These are phyloP conservation scores for Colletotrichum costaricense DNA, from an alignment of 2,329 filamentous ascomycete species.

Conservation along the genomic window DNA sequence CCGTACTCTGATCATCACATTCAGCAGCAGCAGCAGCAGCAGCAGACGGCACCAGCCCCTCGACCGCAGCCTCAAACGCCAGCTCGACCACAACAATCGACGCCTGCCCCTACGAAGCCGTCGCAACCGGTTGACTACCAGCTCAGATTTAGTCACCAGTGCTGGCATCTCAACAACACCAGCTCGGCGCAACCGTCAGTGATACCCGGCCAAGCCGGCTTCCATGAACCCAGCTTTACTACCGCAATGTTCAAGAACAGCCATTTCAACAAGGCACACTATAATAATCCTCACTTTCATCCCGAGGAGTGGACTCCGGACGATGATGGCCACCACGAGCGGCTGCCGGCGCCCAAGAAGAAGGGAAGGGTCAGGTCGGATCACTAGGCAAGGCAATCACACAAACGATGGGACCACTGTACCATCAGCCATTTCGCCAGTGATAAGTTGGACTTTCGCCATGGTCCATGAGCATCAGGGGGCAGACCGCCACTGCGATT, in stretches of 20 bases:
- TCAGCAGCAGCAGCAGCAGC: constrained; percentile 15
- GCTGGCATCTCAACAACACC: constrained; percentile 59
- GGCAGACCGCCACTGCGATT: neutral
- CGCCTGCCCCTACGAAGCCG: constrained; percentile 20
- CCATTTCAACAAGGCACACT: constrained; percentile 75
- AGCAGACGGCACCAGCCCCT: constrained; percentile 43
- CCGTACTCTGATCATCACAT: constrained; percentile 46
- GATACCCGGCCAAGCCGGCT: constrained; percentile 40
- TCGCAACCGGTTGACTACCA: constrained; percentile 43
- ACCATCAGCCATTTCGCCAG: constrained; percentile 3
- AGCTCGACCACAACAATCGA: constrained; percentile 19
- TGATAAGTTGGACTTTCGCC: neutral
- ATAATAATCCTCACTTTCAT: constrained; percentile 69
- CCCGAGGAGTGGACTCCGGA: constrained; percentile 57
- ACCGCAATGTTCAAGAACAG: constrained; percentile 74
- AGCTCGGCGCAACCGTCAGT: constrained; percentile 35
- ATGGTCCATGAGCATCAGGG: neutral
- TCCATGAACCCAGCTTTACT: constrained; percentile 60
- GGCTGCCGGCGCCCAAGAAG: constrained; percentile 21
- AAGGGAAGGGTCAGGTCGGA: constrained; percentile 27
- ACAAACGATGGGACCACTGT: constrained; percentile 14
- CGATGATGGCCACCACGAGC: constrained; percentile 43
- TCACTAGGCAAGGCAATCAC: constrained; percentile 3
- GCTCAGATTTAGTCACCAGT: constrained; percentile 65
- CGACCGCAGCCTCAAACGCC: constrained; percentile 41